Base-by-base conservation (phyloP, 2,329 filamentous ascomycete species). In the Neobulgaria alba region DNA sequence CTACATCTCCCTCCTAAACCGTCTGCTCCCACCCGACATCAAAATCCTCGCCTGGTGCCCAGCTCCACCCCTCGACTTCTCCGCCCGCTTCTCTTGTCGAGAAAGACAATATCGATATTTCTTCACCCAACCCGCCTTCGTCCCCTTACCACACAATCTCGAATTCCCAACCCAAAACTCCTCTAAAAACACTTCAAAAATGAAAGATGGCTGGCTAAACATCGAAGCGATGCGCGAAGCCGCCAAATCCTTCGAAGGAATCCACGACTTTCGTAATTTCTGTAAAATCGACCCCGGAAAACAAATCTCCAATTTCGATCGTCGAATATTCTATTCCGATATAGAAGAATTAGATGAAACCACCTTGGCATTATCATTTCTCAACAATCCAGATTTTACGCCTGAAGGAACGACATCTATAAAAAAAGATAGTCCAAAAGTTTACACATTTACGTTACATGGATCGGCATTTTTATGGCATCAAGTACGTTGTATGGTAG, bases 381-480 rank as follows among this genome's bases (percentile, higher is more conserved):
- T 84, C 2, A 59, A 62, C 5, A 53, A 57, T 14, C 50, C 65
- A 2, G 67, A 68, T 20, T 73, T 74, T 57, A 50, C 63, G 53
- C 60, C 65, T 40, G n/a, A n/a, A n/a, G 29, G 57, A 42, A 41
- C 38, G 5, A 29, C 20, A 17, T 36, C 36, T 8, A 3, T 16
- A 4, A 7, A 12, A 7, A 20, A 35, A 18, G 38, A 34, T 1
- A 36, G 36, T 38, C 58, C 79, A 5, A 85, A 86, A 57, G 74
- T 95, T 10, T 96, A 93, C 66, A 81, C 82, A 47, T 93, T 98
- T 63, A 81, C 82, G 43, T 79, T 98, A 30, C 79, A 89, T 52
- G 92, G 92, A 15, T 88, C 84, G 5, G 92, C 89, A 2, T 98
- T 98, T 63, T 67, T 98, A 34, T 98, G 92, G 92, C 92, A 98